Percentiles rank a stretch among this genome's conserved stretches.
Evolutionary conservation across 2,329 filamentous ascomycete species (phyloP).

Genomic region (Penicillium sp.): DNA sequence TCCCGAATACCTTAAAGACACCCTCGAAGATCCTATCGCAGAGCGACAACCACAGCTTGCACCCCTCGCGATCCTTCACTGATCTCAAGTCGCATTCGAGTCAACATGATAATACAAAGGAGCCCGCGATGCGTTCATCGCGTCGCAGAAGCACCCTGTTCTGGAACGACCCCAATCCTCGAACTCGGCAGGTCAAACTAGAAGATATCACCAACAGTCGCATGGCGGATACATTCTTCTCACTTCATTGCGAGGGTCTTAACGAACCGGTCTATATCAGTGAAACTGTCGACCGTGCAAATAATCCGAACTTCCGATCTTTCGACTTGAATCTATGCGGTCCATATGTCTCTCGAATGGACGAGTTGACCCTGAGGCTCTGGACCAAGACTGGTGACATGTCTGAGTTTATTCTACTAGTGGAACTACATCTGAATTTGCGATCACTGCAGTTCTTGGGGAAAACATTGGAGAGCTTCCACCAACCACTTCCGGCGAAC

Average conservation of each 20-base stretch:
- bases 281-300: constrained; percentile 74
- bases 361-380: constrained; percentile 66
- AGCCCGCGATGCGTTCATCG: constrained; percentile 23
- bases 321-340: constrained; percentile 71
- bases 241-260: constrained; percentile 67
- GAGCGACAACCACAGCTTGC: constrained; percentile 50
- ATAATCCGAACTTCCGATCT: constrained; percentile 85
- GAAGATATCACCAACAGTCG: constrained; percentile 69
- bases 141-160: constrained; percentile 62
- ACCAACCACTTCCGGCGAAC: constrained; percentile 75
- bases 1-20: constrained; percentile 65
- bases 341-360: constrained; percentile 63
- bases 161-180: constrained; percentile 61
- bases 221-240: constrained; percentile 87
- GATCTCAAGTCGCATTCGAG: constrained; percentile 45
- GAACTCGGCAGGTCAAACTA: constrained; percentile 68
- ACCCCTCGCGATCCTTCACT: constrained; percentile 61
- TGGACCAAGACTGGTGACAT: constrained; percentile 66
- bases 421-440: constrained; percentile 72
- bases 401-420: constrained; percentile 60
- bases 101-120: constrained; percentile 19
- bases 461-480: constrained; percentile 61
- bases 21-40: constrained; percentile 64
- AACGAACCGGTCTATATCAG: constrained; percentile 84
- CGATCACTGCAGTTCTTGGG: constrained; percentile 76